phyloP scores from a whole-genome alignment of 768 basidiomycete genomes.

The Russula earlei region DNA sequence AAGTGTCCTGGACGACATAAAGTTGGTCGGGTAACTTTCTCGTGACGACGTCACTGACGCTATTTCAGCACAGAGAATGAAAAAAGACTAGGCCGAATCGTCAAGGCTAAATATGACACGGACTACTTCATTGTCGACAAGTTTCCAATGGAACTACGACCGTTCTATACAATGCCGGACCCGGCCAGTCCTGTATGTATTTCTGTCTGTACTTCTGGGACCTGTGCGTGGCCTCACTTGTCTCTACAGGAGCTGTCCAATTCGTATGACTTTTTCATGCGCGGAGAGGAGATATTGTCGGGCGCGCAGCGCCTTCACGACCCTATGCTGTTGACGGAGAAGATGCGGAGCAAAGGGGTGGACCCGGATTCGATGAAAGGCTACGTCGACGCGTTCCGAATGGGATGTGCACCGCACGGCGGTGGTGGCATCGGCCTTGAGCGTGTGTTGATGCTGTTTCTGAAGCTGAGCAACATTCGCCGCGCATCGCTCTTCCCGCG shows the following conservation, averaged over 20 bases:
- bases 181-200: slow-evolving; percentile 69
- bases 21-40: slow-evolving; percentile 35
- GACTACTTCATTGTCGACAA: slow-evolving; percentile 99
- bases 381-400: slow-evolving; percentile 89
- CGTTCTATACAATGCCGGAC: slow-evolving; percentile 99
- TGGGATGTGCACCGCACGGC: slow-evolving; percentile 93
- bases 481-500: slow-evolving; percentile 91
- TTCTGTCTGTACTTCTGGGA: neutral
- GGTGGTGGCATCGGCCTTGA: slow-evolving; percentile 95
- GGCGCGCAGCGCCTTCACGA: slow-evolving; percentile 98
- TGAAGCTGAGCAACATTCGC: slow-evolving; percentile 93
- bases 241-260: slow-evolving; percentile 77
- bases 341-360: slow-evolving; percentile 82
- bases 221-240: neutral
- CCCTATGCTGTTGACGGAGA: slow-evolving; percentile 64
- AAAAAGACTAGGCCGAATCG: slow-evolving; percentile 80
- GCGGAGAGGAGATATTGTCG: slow-evolving; percentile 96
- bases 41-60: neutral
- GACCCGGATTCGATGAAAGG: slow-evolving; percentile 87
- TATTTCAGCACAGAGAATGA: slow-evolving; percentile 81
- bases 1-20: slow-evolving; percentile 81
- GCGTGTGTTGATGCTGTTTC: slow-evolving; percentile 94
- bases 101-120: slow-evolving; percentile 90
- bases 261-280: slow-evolving; percentile 99
- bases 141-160: slow-evolving; percentile 90